A percentile compares a stretch with the other conserved stretches of the same genome.
Evolutionary conservation across 305 asterid genomes (phyloP).

Genomic region (Solanum hybrid): DNA sequence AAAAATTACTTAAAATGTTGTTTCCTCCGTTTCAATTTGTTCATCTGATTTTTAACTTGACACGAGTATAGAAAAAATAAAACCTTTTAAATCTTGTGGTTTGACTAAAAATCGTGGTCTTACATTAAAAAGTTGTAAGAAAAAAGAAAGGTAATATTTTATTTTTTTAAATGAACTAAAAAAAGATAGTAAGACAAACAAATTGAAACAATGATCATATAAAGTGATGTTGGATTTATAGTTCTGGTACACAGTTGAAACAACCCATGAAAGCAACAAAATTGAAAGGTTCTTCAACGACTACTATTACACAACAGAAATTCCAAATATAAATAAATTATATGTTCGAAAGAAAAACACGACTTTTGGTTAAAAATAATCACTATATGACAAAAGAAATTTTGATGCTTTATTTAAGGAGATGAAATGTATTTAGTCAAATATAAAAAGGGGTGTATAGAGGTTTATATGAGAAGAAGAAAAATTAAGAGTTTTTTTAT

Average conservation of each 20-base stretch:
- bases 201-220: background rate
- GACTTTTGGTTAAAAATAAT: background rate
- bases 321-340: slow-evolving; percentile 5
- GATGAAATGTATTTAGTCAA: slow-evolving; percentile 54
- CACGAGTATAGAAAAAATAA: background rate
- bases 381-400: background rate
- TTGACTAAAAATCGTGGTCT: too few relatives aligned
- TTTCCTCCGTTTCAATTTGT: background rate
- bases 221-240: background rate
- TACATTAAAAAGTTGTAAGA: background rate
- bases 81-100: background rate
- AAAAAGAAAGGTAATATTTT: too few relatives aligned
- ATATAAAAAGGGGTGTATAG: slow-evolving; percentile 15
- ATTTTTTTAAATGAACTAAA: background rate
- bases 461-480: slow-evolving; percentile 26
- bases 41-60: background rate
- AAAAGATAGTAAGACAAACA: background rate
- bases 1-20: background rate
- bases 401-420: slow-evolving; percentile 16
- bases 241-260: slow-evolving; percentile 20
- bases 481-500: slow-evolving; percentile 1
- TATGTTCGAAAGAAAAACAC: background rate
- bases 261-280: slow-evolving; percentile 7
- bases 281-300: background rate
- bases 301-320: background rate